These are phyloP conservation scores for Melastoma malabathricum DNA, from an alignment of 345 rosid genomes.

Conservation along the genomic window DNA sequence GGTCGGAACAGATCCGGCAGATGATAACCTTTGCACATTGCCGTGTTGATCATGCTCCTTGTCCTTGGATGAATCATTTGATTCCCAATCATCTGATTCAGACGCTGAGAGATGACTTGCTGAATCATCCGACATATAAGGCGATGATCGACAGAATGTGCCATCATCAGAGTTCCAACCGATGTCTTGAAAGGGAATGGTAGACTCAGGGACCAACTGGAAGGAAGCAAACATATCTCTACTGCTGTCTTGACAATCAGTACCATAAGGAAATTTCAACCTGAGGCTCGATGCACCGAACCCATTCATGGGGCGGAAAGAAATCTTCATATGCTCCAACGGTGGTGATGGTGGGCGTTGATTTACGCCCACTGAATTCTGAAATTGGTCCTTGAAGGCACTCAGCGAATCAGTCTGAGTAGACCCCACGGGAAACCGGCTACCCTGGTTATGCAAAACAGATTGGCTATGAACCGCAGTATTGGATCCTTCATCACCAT, in stretches of 20 bases:
- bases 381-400: conserved; percentile 22
- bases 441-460: conserved; percentile 18
- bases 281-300: conserved; percentile 51
- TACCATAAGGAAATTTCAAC: conserved; percentile 54
- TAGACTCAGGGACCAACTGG: conserved; percentile 73
- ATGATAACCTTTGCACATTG: conserved; percentile 26
- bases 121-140: conserved; percentile 57
- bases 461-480: conserved; percentile 19
- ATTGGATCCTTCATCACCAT: conserved; percentile 25
- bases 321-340: conserved; percentile 78
- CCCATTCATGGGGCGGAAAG: conserved; percentile 59
- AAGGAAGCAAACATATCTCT: conserved; percentile 61
- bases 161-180: conserved; percentile 67
- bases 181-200: conserved; percentile 15
- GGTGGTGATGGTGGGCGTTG: conserved; percentile 73
- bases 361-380: conserved; percentile 23
- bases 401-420: conserved; percentile 12
- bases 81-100: conserved; percentile 84
- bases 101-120: conserved; percentile 45
- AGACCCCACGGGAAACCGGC: conserved; percentile 14
- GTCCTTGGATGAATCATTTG: conserved; percentile 32
- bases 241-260: conserved; percentile 18
- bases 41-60: conserved; percentile 31
- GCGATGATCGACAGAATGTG: conserved; percentile 77
- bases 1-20: conserved; percentile 26